A percentile compares a stretch with the other conserved stretches of the same genome.
These are phyloP conservation scores for Santalum album DNA, from an alignment of 164 flowering plant species.

Conservation along the genomic window DNA sequence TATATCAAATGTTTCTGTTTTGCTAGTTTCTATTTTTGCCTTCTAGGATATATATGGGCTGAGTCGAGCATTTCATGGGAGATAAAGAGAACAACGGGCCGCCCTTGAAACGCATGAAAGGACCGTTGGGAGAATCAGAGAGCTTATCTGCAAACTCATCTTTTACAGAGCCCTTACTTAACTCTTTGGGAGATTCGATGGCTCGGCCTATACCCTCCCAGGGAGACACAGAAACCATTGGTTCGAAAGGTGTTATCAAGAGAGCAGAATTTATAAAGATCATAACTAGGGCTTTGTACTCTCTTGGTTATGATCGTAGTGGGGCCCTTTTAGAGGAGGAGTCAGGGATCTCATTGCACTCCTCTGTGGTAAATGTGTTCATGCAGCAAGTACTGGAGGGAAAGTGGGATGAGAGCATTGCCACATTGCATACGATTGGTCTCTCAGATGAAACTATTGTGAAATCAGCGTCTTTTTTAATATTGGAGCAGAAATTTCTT, in stretches of 20 bases:
- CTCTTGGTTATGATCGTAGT: slow-evolving; percentile 62
- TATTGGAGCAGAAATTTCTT: slow-evolving; percentile 76
- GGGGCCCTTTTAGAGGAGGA: slow-evolving; percentile 79
- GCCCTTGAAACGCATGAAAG: slow-evolving; percentile 71
- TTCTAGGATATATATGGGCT: slow-evolving; percentile 59
- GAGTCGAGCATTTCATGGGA: slow-evolving; percentile 88
- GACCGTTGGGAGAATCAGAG: slow-evolving; percentile 30
- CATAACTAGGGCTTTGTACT: slow-evolving; percentile 62
- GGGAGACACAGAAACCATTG: slow-evolving; percentile 58
- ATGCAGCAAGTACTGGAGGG: slow-evolving; percentile 60
- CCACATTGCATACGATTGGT: slow-evolving; percentile 48
- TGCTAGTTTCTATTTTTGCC: not conserved
- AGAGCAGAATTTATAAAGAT: slow-evolving; percentile 62
- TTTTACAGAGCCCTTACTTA: slow-evolving; percentile 27
- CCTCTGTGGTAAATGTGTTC: slow-evolving; percentile 43
- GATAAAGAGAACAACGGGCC: slow-evolving; percentile 80
- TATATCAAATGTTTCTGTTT: not conserved
- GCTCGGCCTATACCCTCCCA: slow-evolving; percentile 55
- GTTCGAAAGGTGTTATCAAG: slow-evolving; percentile 58
- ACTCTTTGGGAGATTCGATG: slow-evolving; percentile 56
- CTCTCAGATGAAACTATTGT: slow-evolving; percentile 36
- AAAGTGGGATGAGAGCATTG: slow-evolving; percentile 65
- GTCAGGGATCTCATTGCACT: slow-evolving; percentile 74
- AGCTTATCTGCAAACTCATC: slow-evolving; percentile 33
- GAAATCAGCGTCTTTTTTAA: slow-evolving; percentile 57